Conservation (phyloP, 75 land plant genomes). For the Pinus taeda region DNA sequence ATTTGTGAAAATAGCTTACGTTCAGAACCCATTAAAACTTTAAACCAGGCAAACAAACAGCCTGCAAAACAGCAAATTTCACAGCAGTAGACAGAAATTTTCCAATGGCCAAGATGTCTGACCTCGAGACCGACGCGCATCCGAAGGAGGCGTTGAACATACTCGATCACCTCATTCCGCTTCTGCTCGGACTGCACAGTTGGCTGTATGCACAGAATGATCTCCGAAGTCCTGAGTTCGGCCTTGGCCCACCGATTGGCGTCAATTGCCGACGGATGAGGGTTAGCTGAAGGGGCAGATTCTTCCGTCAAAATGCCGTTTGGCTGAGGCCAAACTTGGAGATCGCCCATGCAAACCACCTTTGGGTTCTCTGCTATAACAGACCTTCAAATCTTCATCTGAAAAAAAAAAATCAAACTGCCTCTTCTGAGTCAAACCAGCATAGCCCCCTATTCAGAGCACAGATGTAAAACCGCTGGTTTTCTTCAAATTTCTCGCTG, state of each 20-base stretch:
- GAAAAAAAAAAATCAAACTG: no score
- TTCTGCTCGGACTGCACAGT: conserved; percentile 48
- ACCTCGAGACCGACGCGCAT: conserved; percentile 48
- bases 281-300: conserved; percentile 5
- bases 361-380: no score
- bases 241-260: conserved; percentile 19
- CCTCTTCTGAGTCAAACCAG: no score
- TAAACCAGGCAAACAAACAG: no score
- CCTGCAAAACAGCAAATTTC: no score
- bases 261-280: background rate
- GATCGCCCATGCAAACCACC: conserved; percentile 51
- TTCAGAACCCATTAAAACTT: no score
- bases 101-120: background rate
- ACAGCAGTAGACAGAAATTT: background rate
- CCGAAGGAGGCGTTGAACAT: conserved; percentile 47
- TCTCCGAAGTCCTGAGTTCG: conserved; percentile 35
- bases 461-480: no score
- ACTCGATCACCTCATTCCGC: conserved; percentile 50
- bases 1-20: no score
- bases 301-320: conserved; percentile 26
- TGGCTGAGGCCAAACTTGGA: conserved; percentile 33
- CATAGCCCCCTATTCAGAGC: no score
- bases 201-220: conserved; percentile 54
- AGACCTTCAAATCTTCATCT: no score
- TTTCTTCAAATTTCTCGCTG: no score